Evolutionary conservation across 2,329 filamentous ascomycete species (phyloP).

Genomic region (Fusarium sp.): DNA sequence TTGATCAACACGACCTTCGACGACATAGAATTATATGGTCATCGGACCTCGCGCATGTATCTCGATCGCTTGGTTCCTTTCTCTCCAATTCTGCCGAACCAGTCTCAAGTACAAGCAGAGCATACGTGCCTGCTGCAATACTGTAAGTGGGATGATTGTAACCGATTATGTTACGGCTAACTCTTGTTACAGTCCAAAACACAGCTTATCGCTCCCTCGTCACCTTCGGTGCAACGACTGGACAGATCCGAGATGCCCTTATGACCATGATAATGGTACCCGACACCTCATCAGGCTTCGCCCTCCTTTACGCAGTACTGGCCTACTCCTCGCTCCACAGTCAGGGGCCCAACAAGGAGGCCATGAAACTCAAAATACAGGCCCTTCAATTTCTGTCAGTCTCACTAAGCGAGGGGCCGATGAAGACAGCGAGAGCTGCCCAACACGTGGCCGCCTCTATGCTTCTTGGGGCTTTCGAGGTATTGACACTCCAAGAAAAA

Average conservation of each 20-base stretch:
- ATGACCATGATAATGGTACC: slow-evolving; percentile 10
- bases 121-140: slow-evolving; percentile 24
- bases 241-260: slow-evolving; percentile 24
- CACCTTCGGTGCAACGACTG: slow-evolving; percentile 7
- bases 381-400: slow-evolving; percentile 19
- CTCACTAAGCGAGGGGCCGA: background rate
- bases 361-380: slow-evolving; percentile 28
- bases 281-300: slow-evolving; percentile 3
- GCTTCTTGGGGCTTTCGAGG: slow-evolving; percentile 37
- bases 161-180: background rate
- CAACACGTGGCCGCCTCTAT: slow-evolving; percentile 38
- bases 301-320: slow-evolving; percentile 30
- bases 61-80: fast-evolving
- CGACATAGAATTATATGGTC: slow-evolving; percentile 11
- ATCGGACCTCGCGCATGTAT: background rate
- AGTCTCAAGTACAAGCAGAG: background rate
- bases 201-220: slow-evolving; percentile 23
- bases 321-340: slow-evolving; percentile 32
- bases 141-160: slow-evolving; percentile 8
- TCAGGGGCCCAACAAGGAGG: slow-evolving; percentile 4
- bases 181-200: slow-evolving; percentile 4
- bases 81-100: background rate
- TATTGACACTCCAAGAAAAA: background rate
- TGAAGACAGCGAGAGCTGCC: slow-evolving; percentile 3
- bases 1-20: slow-evolving; percentile 32